Percentiles rank a stretch among this genome's conserved stretches.
Conservation (phyloP, 176 grass and related monocot genomes). For the Carex pumila region DNA sequence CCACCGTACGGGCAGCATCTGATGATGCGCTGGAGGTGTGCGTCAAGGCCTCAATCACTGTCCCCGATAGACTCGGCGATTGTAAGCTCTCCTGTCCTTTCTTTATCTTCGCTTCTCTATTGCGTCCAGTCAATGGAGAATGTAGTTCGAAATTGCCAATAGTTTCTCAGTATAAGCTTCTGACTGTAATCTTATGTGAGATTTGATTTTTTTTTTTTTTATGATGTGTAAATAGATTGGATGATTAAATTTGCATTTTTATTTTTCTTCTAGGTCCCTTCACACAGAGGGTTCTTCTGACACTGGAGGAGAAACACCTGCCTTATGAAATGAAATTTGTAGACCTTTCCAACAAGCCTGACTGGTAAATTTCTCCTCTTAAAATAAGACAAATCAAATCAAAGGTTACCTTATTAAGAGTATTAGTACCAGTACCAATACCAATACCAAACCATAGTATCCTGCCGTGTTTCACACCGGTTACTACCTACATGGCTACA, state of each 20-base stretch:
- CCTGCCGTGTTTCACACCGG: neutral
- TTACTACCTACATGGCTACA: neutral
- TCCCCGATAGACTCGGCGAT: conserved; percentile 64
- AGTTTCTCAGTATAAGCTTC: too few relatives aligned
- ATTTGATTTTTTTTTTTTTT: neutral
- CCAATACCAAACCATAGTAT: neutral
- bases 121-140: too few relatives aligned
- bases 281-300: conserved; percentile 73
- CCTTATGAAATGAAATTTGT: conserved; percentile 63
- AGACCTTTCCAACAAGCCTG: conserved; percentile 75
- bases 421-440: neutral
- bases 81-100: conserved; percentile 35
- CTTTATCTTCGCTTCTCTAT: neutral
- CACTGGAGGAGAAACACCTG: conserved; percentile 80
- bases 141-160: too few relatives aligned
- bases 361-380: conserved; percentile 42
- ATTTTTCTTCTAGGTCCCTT: conserved; percentile 52
- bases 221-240: neutral
- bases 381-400: neutral
- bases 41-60: conserved; percentile 58
- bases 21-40: conserved; percentile 59
- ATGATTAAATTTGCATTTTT: neutral
- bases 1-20: conserved; percentile 31
- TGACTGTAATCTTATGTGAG: too few relatives aligned
- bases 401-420: neutral